These are phyloP conservation scores for Toxicodendron radicans DNA, from an alignment of 345 rosid genomes.

Conservation along the genomic window DNA sequence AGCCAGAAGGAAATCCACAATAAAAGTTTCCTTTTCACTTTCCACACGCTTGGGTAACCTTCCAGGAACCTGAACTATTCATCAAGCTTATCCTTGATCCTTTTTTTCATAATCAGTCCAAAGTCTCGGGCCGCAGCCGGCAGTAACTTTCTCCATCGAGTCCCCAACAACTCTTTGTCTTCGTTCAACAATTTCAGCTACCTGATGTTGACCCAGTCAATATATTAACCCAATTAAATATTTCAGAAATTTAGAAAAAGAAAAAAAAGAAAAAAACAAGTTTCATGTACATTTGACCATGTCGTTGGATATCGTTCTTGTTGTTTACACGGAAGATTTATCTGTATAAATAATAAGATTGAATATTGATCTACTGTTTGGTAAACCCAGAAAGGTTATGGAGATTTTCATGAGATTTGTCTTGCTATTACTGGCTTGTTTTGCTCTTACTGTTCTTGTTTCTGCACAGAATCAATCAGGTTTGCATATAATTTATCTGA, in stretches of 20 bases:
- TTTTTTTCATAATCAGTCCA: not conserved
- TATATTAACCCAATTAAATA: no score
- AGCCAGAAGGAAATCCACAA: no score
- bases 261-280: not conserved
- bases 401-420: not conserved
- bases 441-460: not conserved
- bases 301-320: not conserved
- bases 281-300: not conserved
- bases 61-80: not conserved
- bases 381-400: not conserved
- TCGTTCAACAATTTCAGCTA: not conserved
- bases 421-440: not conserved
- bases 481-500: not conserved
- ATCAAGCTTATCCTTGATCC: not conserved
- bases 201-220: not conserved
- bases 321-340: no score
- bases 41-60: not conserved
- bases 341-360: no score
- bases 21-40: not conserved
- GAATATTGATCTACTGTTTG: not conserved
- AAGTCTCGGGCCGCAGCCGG: not conserved
- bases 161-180: not conserved
- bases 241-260: no score
- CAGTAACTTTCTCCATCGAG: not conserved
- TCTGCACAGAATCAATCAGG: constrained; percentile 25